phyloP scores from a whole-genome alignment of 345 rosid species.

The Pistacia vera region DNA sequence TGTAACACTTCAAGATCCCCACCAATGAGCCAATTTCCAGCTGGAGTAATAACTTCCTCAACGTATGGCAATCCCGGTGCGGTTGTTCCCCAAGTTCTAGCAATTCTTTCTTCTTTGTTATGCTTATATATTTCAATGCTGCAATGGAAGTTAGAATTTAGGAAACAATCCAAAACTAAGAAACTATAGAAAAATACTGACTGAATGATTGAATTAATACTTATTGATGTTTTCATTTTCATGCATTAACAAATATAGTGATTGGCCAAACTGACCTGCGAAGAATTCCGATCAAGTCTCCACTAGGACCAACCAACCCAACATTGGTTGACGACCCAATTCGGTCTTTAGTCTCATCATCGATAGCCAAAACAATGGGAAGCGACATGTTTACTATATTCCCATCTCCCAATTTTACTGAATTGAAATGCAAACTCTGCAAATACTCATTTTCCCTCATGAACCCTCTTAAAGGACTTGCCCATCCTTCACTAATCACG shows the following conservation, averaged over 20 bases:
- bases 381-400: slow-evolving; percentile 83
- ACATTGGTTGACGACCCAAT: slow-evolving; percentile 63
- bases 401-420: slow-evolving; percentile 60
- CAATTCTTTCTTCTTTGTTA: slow-evolving; percentile 90
- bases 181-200: not conserved
- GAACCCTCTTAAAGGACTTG: slow-evolving; percentile 91
- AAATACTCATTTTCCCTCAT: slow-evolving; percentile 93
- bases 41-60: slow-evolving; percentile 66
- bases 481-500: slow-evolving; percentile 94
- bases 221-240: not conserved
- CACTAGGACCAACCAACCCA: slow-evolving; percentile 59
- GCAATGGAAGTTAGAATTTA: slow-evolving; percentile 20
- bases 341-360: slow-evolving; percentile 68
- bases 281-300: slow-evolving; percentile 70
- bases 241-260: not conserved
- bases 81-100: slow-evolving; percentile 95
- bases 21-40: slow-evolving; percentile 96
- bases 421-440: slow-evolving; percentile 91
- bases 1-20: slow-evolving; percentile 84
- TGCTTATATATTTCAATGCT: slow-evolving; percentile 92
- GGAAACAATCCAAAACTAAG: not conserved
- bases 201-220: not conserved
- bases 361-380: slow-evolving; percentile 93
- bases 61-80: slow-evolving; percentile 90
- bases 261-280: slow-evolving; percentile 45